These are phyloP conservation scores for Coemansia sp. DNA, from an alignment of 192 early-diverging fungal genomes.

Conservation along the genomic window DNA sequence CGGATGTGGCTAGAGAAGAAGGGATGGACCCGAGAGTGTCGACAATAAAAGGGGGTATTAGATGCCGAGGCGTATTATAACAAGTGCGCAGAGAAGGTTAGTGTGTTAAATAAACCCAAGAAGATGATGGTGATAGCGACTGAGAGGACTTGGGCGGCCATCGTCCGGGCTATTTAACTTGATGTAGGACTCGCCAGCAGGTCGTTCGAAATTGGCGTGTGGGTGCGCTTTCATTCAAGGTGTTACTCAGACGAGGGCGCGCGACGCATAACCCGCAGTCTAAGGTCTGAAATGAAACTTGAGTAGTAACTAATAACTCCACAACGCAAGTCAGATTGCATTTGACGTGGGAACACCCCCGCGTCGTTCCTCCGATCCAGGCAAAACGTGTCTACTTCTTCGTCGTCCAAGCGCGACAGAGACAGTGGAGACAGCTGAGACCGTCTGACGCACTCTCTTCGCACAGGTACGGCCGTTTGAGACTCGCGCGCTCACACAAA, in stretches of 20 bases:
- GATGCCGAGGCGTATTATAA: conserved; percentile 18
- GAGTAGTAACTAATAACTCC: conserved; percentile 25
- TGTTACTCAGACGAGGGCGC: conserved; percentile 31
- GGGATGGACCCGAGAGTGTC: neutral
- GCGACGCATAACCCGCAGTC: conserved; percentile 4
- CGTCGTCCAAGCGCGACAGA: conserved; percentile 3
- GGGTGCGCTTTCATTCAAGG: conserved; percentile 17
- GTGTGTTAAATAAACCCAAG: conserved; percentile 12
- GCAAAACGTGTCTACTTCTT: conserved; percentile 10
- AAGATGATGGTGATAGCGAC: conserved; percentile 14
- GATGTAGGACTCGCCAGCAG: neutral
- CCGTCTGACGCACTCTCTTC: conserved; percentile 8
- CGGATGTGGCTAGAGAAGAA: conserved; percentile 4
- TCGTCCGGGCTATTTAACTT: conserved; percentile 14
- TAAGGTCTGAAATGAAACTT: conserved; percentile 14
- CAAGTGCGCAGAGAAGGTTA: conserved; percentile 17
- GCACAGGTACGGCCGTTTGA: neutral
- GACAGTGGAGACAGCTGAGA: neutral
- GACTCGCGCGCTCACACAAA: conserved; percentile 4
- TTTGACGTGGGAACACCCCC: conserved; percentile 4
- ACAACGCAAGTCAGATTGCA: conserved; percentile 1
- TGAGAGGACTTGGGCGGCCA: conserved; percentile 2
- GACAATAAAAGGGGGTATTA: conserved; percentile 3
- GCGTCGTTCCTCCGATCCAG: conserved; percentile 4
- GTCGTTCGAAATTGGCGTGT: neutral